Base-by-base conservation (phyloP, 192 early-diverging fungal genomes). In the Spizellomyces punctatus region DNA sequence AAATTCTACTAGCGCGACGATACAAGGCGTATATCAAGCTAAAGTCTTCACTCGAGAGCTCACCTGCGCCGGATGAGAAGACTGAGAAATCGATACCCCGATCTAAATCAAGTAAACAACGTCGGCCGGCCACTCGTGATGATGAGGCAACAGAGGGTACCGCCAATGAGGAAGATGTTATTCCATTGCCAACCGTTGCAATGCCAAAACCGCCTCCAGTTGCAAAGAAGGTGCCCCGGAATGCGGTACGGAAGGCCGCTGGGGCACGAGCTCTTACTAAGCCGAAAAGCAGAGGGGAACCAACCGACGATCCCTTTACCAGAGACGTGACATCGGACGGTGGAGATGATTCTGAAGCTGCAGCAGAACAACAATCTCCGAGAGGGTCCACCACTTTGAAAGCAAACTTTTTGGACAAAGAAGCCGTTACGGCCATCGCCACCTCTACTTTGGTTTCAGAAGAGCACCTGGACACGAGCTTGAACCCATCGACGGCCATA, bases 11-110 rank as follows among this genome's bases (percentile, higher is more conserved):
- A 83, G 82, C 81, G 14, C 64, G 69, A 48, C 48, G 73, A 41
- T 87, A 83, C 78, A 88, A 88, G 64, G 14, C 65, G 5, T 88
- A 88, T 63, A 76, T 80, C 17, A 86, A 83, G 74, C 71, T 88
- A 19, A 85, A 86, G 73, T 44, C 69, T 12, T 56, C 69, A 42
- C 58, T 57, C 27, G 77, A 74, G 14, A 46, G 56, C 6, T n/a
- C 62, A 36, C 43, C 9, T 44, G 64, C 59, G 22, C 5, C 6
- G 22, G n/a, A n/a, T 7, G 14, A 17, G 17, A 19, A 42, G 42
- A 14, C 22, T 16, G 21, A 17, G 42, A 61, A 61, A 61, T 5
- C 59, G 14, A 14, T 41, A 5, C 21, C 36, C 36, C 17, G 36
- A 61, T 36, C 59, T 42, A 16, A 41, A 61, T 16, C 22, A 16